Base-by-base conservation (phyloP, 169 alveolate species). In the Eimeria falciformis region DNA sequence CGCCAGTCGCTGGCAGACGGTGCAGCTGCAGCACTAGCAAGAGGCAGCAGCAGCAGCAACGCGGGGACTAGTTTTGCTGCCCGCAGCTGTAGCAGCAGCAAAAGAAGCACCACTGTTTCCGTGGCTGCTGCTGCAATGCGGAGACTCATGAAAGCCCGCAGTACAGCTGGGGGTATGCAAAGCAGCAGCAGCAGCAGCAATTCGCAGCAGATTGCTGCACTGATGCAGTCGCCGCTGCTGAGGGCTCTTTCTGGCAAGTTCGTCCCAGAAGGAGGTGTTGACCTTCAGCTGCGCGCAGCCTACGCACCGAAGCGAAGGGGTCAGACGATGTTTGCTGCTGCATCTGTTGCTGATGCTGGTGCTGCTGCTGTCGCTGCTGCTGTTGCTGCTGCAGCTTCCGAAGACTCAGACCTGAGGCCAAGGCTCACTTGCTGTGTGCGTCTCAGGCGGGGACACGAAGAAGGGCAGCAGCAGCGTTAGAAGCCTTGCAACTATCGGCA, bases 171-270 rank as follows among this genome's bases (percentile, higher is more conserved):
- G 27, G 58, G 5, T 4, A 12, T 12, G 7, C 27, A 18, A 11
- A 73, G 12, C 58, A 73, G 83, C 58, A 73, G 83, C 75, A 62
- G 75, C 75, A 53, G 65, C 65, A 62, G 33, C 75, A 62, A 9
- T 40, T 21, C 40, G 14, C 6, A 62, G 75, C 4, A 25, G 75
- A 18, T 62, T 62, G 75, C 75, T 25, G 75, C 75, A 9, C 40
- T 62, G 27, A 62, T 62, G 75, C 75, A 62, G 83, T 73, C 83
- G 3, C 83, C 58, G 37, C 83, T 73, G 55, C 83, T 73, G 83
- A 53, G 40, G 33, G 83, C 83, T 5, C 83, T 73, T 12, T 73
- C 83, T 2, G 23, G 58, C 55, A 73, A 62, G 25, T 7, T 33
- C 9, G 58, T 29, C 2, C 55, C 37, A 12, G 43, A 73, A 25